phyloP scores from a whole-genome alignment of 345 rosid species.

The Corchorus capsularis region DNA sequence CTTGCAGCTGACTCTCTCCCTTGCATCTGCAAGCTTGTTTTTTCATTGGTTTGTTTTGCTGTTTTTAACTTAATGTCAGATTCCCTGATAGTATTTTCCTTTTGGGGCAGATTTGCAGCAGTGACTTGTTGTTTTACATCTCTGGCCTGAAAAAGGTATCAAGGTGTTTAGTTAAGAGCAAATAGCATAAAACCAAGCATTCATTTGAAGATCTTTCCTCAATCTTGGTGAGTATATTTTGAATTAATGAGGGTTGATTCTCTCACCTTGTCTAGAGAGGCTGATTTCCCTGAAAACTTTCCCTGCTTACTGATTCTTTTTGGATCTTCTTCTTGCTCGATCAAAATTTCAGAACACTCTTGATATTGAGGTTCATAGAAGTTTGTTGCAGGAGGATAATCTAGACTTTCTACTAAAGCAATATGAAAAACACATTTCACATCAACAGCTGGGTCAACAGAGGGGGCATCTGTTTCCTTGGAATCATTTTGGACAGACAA shows the following conservation, averaged over 20 bases:
- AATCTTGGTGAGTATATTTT: neutral
- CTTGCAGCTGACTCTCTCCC: neutral
- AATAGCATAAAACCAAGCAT: neutral
- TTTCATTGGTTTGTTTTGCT: neutral
- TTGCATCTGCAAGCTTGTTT: neutral
- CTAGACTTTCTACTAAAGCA: neutral
- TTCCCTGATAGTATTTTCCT: neutral
- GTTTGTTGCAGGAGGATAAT: neutral
- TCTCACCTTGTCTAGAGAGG: neutral
- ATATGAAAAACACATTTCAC: neutral
- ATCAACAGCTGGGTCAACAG: conserved; percentile 1
- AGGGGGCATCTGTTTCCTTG: conserved; percentile 1
- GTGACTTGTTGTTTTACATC: neutral
- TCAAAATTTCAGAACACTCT: neutral
- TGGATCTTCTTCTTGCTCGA: neutral
- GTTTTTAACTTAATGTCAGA: neutral
- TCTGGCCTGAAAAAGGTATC: conserved; percentile 9
- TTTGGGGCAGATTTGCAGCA: neutral
- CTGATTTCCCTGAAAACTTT: neutral
- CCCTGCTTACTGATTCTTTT: conserved; percentile 6
- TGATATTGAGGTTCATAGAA: neutral
- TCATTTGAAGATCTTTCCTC: neutral
- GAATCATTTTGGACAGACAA: neutral
- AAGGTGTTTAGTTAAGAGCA: neutral
- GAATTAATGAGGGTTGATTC: neutral